Evolutionary conservation across 495 filamentous ascomycete genomes (phyloP), one percentile per base, ranked within the genome.

Genomic region (Penicillium taxi): DNA sequence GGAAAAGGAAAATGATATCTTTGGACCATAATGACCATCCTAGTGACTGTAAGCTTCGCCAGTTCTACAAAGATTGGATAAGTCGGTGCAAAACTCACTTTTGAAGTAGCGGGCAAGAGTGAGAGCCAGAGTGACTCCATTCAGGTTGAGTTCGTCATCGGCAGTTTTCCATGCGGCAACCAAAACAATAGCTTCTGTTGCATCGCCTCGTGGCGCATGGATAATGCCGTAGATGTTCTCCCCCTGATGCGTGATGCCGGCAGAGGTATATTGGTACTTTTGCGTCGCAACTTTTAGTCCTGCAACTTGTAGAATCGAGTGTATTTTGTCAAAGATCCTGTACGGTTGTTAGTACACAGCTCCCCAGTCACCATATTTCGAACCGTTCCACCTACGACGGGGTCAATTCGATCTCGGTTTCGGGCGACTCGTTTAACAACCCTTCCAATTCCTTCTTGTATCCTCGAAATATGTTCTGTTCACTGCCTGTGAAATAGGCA

Each of bases 1-100:
- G 79, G 33, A 96, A 74, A 6, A 98, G 59, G 59, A 98, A 80
- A 30, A 98, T 91, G 47, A 98, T 94, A 44, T 98, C 91, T 63
- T 98, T 98, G 24, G 87, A 95, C 91, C 91, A 98, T 8, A 98
- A 67, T 17, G 86, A 94, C 91, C 91, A 98, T 42, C 87, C 80
- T 84, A 25, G 16, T n/a, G n/a, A n/a, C n/a, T n/a, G n/a, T n/a
- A n/a, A n/a, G n/a, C n/a, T n/a, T n/a, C n/a, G n/a, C n/a, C n/a
- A n/a, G n/a, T n/a, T n/a, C 11, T 16, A 15, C n/a, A 26, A 7
- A 24, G 22, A 21, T 27, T 19, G 17, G 4, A 8, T 22, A 41
- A n/a, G 12, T 9, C 8, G 15, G 14, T 18, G 6, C 6, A 24
- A 5, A 35, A 57, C 72, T 30, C 50, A 78, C 82, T 72, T 57